Evolutionary conservation across 352 stramenopile genomes (phyloP).

Genomic region (Phytophthora sp.): DNA sequence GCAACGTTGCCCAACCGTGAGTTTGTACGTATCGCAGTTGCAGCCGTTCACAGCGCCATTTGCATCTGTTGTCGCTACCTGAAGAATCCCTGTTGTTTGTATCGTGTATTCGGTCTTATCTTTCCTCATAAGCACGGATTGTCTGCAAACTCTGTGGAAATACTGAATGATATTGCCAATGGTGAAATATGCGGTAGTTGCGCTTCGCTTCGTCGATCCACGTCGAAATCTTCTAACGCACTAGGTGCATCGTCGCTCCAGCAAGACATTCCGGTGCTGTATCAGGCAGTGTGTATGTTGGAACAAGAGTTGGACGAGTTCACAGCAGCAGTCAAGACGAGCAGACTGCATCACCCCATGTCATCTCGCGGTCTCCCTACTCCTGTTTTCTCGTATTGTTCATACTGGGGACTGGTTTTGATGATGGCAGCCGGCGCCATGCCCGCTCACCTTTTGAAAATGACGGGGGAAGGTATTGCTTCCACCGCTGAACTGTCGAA

Average conservation of each 20-base stretch:
- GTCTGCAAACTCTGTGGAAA: slow-evolving; percentile 55
- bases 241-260: slow-evolving; percentile 51
- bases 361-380: slow-evolving; percentile 29
- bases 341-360: slow-evolving; percentile 56
- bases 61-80: slow-evolving; percentile 69
- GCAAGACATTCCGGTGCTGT: slow-evolving; percentile 70
- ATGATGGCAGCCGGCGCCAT: slow-evolving; percentile 56
- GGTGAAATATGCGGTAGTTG: slow-evolving; percentile 67
- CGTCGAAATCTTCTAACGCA: slow-evolving; percentile 1
- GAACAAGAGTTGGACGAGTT: slow-evolving; percentile 61
- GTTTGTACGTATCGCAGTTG: slow-evolving; percentile 67
- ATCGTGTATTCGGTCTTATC: slow-evolving; percentile 62
- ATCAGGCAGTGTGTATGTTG: slow-evolving; percentile 61
- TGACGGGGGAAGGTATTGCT: slow-evolving; percentile 46
- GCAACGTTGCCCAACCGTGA: slow-evolving; percentile 44
- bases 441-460: slow-evolving; percentile 63
- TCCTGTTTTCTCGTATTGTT: slow-evolving; percentile 65
- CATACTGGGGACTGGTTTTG: slow-evolving; percentile 75
- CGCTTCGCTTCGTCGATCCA: slow-evolving; percentile 29
- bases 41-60: slow-evolving; percentile 79
- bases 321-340: slow-evolving; percentile 70
- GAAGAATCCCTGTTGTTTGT: slow-evolving; percentile 73
- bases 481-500: slow-evolving; percentile 28
- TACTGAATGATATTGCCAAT: slow-evolving; percentile 58
- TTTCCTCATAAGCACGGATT: slow-evolving; percentile 76